Conservation (phyloP, 495 filamentous ascomycete species). For the Bathelium albidoporum region DNA sequence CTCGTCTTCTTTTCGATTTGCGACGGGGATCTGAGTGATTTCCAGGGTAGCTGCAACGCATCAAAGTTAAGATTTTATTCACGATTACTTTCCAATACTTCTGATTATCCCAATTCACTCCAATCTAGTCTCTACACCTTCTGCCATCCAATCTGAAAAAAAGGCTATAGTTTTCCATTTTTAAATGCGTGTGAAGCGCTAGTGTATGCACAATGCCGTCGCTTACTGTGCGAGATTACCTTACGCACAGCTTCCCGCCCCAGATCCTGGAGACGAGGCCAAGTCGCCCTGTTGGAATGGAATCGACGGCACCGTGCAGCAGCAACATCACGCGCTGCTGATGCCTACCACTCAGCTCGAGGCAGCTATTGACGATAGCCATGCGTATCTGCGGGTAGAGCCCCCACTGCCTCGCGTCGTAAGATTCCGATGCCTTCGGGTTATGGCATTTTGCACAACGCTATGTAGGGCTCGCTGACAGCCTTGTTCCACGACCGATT, state of each 20-base stretch:
- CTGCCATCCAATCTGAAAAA: background rate
- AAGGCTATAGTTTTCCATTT: background rate
- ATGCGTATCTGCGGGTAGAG: background rate
- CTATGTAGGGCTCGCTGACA: constrained; percentile 1
- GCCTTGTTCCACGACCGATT: background rate
- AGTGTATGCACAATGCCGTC: background rate
- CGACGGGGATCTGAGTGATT: too few relatives aligned
- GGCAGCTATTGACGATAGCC: background rate
- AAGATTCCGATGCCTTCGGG: background rate
- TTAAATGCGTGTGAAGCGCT: background rate
- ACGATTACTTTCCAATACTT: too few relatives aligned
- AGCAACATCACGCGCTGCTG: background rate
- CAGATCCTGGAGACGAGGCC: too few relatives aligned
- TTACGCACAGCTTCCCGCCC: background rate
- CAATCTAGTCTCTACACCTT: background rate
- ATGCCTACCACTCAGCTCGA: background rate
- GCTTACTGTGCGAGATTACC: background rate
- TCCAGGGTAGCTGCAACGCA: too few relatives aligned
- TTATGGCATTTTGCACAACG: background rate
- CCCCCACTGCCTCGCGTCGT: background rate
- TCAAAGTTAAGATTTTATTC: too few relatives aligned
- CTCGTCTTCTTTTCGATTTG: too few relatives aligned
- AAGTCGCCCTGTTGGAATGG: background rate
- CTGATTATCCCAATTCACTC: too few relatives aligned
- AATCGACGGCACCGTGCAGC: background rate